Conservation (phyloP, 139 green algal genomes). For the Chlorella sp. region DNA sequence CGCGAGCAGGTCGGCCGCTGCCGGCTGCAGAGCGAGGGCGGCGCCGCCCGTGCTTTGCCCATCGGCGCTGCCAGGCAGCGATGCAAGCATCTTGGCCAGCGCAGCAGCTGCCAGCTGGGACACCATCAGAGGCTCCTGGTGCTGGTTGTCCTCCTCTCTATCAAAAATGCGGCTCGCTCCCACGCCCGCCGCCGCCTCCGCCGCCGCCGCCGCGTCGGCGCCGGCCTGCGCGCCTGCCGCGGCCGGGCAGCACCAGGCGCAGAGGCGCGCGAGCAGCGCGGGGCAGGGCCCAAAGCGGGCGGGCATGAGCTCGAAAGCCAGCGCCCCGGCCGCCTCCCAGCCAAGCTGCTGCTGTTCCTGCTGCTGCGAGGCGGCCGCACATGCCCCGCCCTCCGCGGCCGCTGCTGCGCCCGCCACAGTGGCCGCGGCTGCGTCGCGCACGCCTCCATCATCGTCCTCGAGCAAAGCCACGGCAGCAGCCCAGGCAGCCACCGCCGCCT, state of each 20-base stretch:
- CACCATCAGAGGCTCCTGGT: slow-evolving; percentile 76
- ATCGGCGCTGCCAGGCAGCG: too few relatives aligned
- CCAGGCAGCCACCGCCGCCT: slow-evolving; percentile 54
- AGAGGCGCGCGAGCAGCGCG: slow-evolving; percentile 24
- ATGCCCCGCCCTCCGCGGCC: neutral
- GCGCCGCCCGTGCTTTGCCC: too few relatives aligned
- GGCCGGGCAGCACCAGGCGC: slow-evolving; percentile 4
- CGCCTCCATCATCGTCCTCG: slow-evolving; percentile 79
- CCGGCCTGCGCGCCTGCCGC: neutral
- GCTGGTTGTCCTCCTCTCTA: slow-evolving; percentile 83
- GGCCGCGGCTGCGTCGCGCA: slow-evolving; percentile 36
- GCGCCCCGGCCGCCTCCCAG: neutral
- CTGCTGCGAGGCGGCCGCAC: neutral
- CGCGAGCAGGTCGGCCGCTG: too few relatives aligned
- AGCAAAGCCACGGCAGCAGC: slow-evolving; percentile 50
- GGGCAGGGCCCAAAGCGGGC: slow-evolving; percentile 28
- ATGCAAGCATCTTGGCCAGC: too few relatives aligned
- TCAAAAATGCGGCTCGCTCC: slow-evolving; percentile 71
- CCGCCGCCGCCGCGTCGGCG: neutral
- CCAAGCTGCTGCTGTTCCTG: too few relatives aligned
- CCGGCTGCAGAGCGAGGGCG: too few relatives aligned
- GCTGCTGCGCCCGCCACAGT: neutral
- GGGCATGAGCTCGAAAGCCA: slow-evolving; percentile 33
- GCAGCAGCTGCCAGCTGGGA: too few relatives aligned
- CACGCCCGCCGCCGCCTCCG: neutral